Evolutionary conservation across 768 basidiomycete genomes (phyloP).

Genomic region (Pleurotus salmoneostramineus): DNA sequence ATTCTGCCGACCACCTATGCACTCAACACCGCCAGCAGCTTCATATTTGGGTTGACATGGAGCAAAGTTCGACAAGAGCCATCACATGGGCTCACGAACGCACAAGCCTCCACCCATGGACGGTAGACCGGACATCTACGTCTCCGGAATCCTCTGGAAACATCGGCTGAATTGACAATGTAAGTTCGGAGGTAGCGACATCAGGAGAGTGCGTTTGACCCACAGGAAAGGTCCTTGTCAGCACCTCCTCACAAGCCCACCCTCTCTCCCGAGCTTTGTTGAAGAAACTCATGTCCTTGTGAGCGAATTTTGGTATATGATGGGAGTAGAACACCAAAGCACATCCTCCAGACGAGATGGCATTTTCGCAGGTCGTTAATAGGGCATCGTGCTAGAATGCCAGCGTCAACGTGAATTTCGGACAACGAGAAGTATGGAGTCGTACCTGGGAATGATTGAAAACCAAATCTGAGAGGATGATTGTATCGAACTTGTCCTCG

Average conservation of each 20-base stretch:
- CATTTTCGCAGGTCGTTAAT: slow-evolving; percentile 64
- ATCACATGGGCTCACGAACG: slow-evolving; percentile 13
- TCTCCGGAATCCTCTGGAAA: slow-evolving; percentile 86
- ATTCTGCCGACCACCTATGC: too few species aligned
- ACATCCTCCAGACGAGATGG: slow-evolving; percentile 17
- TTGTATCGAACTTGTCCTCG: slow-evolving; percentile 57
- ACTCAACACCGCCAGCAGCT: too few species aligned
- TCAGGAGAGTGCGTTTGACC: slow-evolving; percentile 15
- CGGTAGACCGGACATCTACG: slow-evolving; percentile 70
- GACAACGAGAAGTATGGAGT: not conserved
- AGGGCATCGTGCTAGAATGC: slow-evolving; percentile 64
- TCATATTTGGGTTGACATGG: too few species aligned
- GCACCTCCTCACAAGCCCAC: slow-evolving; percentile 71
- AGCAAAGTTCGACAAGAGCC: too few species aligned
- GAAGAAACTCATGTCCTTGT: slow-evolving; percentile 84
- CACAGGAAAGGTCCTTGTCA: slow-evolving; percentile 63
- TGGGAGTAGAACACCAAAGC: slow-evolving; percentile 88
- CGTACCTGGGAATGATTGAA: slow-evolving; percentile 91
- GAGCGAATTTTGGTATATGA: slow-evolving; percentile 80
- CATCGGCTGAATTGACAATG: slow-evolving; percentile 59
- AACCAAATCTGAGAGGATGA: slow-evolving; percentile 89
- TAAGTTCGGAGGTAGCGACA: not conserved
- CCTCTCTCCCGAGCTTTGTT: slow-evolving; percentile 52
- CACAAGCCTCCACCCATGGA: slow-evolving; percentile 77
- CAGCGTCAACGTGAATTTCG: not conserved